Evolutionary conservation across 2,329 filamentous ascomycete species (phyloP), one percentile per base, ranked within the genome.

Genomic region (Pezicula rhizophila): DNA sequence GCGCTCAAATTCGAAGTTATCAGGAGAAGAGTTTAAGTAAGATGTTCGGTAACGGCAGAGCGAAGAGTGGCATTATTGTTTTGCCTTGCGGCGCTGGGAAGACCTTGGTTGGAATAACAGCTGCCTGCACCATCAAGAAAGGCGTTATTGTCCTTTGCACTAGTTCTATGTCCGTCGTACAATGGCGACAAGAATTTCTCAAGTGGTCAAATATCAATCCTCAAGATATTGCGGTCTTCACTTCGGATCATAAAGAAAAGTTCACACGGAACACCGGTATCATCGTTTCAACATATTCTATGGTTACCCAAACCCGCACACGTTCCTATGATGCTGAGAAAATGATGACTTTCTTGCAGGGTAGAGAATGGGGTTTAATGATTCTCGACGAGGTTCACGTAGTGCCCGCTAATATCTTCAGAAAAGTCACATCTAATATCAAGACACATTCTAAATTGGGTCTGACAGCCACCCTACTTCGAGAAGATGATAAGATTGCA

Each of bases 161-260:
- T 2, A 96, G 89, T 64, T 92, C 89, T 47, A 99, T 99, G 92
- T 96, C 90, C 6, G 93, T 95, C 5, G 86, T 95, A 17, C 93
- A 99, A 67, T 99, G 93, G 93, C 79, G 90, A 51, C 85, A 93
- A 52, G 93, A 99, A 64, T 99, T 99, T 64, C 72, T 97, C 55
- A 96, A 96, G 60, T 99, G 93, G 93, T 96, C 91, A n/a, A 97
- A 97, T 63, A 95, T 95, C 53, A 87, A 91, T 59, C 89, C 91
- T 0, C 85, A 92, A 57, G 90, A 96, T 62, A 91, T 99, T 61
- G 89, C 91, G 26, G 84, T 95, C 47, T 99, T 99, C 67, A 96
- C 93, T 0, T 92, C 91, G 0, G 90, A 95, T 57, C 89, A 89
- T 65, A 99, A 99, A 69, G 83, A 85, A 46, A 78, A 77, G 49